Conservation (phyloP, 2,329 filamentous ascomycete species). For the Alternaria rosae region DNA sequence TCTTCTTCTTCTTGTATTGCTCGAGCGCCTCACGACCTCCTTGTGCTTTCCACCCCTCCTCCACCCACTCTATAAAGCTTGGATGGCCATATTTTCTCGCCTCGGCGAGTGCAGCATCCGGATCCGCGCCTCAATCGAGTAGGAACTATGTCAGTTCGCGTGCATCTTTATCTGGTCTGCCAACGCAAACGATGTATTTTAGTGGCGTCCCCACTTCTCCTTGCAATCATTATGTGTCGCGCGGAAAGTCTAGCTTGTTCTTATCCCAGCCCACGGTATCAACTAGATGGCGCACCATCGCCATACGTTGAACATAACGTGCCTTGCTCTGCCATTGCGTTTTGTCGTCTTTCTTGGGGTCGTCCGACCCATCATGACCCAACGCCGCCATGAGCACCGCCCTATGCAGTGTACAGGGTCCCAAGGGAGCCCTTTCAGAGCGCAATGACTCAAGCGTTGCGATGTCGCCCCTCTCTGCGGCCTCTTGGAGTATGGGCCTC, state of each 20-base stretch:
- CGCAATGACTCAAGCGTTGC: background rate
- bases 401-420: background rate
- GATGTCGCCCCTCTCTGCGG: background rate
- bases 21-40: background rate
- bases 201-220: background rate
- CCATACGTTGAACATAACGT: background rate
- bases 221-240: background rate
- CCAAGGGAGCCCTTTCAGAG: background rate
- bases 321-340: background rate
- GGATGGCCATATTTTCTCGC: background rate
- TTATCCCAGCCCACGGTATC: background rate
- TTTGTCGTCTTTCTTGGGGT: background rate
- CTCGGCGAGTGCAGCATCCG: background rate
- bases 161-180: background rate
- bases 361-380: background rate
- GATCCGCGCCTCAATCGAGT: slow-evolving; percentile 3
- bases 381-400: background rate
- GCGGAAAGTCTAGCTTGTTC: background rate
- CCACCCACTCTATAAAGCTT: background rate
- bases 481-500: background rate
- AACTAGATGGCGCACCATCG: slow-evolving; percentile 1
- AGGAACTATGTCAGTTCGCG: slow-evolving; percentile 3
- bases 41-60: background rate
- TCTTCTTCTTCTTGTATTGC: accelerated
- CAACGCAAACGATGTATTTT: background rate